Evolutionary conservation across 1,284 basidiomycete genomes (phyloP), one percentile per base, ranked within the genome.

Genomic region (Cystobasidium slooffiae): DNA sequence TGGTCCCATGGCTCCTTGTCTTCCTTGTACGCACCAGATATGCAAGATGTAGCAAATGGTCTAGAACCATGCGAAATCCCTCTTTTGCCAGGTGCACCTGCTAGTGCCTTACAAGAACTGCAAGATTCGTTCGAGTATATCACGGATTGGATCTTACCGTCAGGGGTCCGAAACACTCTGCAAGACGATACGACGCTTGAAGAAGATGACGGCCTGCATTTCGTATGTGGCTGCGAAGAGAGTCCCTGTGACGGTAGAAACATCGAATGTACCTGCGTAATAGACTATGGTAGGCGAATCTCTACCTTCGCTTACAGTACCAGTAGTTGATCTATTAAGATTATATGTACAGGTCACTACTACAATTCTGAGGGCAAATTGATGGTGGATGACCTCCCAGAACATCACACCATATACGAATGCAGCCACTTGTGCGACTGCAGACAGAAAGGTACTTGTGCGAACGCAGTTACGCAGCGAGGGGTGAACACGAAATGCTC

Each of bases 241-340:
- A 31, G 46, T 22, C n/a, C 3, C 6, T 66, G 64, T 44, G 31
- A 66, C 20, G 39, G n/a, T 1, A 55, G 37, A 14, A 66, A 31
- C n/a, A 58, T 52, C 24, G 70, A 73, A n/a, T 73, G 70, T 39
- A 63, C 53, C 12, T 73, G 70, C 55, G 44, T 73, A 12, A 46
- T 64, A 10, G 53, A 73, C 51, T 22, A 59, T 31, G 70, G 70
- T 73, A 49, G 4, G 70, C 10, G 14, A 49, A 16, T 22, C 31
- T 37, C 0, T 24, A 20, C 22, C 10, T 20, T 24, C 20, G 41
- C 16, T 20, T n/a, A 9, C 22, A 22, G 39, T 41, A 53, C 5
- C 14, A 58, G 16, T 12, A 37, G 22, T 31, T 37, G 10, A 37
- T 24, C 24, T 12, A 20, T 49, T 68, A 47, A 56, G 24, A 31